Evolutionary conservation across 1,284 basidiomycete genomes (phyloP), one percentile per base, ranked within the genome.

Genomic region (Apiotrichum siamense): DNA sequence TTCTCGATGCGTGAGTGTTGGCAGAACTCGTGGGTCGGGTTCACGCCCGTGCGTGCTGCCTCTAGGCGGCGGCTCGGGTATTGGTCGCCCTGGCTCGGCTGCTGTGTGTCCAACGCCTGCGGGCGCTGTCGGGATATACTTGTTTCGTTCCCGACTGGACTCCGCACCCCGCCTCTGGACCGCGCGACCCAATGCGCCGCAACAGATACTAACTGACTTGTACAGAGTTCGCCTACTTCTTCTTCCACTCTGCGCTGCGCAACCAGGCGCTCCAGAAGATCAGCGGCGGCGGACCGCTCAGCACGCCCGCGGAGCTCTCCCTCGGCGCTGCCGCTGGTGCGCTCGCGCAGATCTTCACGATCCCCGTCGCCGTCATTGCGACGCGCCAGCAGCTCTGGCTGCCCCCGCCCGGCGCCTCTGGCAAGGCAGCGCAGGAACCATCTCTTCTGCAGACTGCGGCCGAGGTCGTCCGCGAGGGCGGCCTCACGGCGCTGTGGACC

Each of bases 171-270:
- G n/a, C n/a, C n/a, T n/a, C n/a, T n/a, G n/a, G n/a, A n/a, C n/a
- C n/a, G n/a, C n/a, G n/a, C n/a, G 29, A 31, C 29, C 9, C 15
- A 15, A 31, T 15, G 29, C 29, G 41, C 24, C 17, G 23, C 10
- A 4, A n/a, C n/a, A n/a, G n/a, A n/a, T n/a, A 37, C 29, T 32
- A 12, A 44, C 46, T 44, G 23, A 44, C 35, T n/a, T 6, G n/a
- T 31, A 23, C 52, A 96, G 94, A 96, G 81, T 97, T 94, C 68
- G 93, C 96, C 20, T 99, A 98, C 78, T 99, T 98, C 79, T 97
- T 97, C 81, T 97, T 96, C 79, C 97, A 97, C 75, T 88, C 91
- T 24, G 80, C 90, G 69, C 87, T 97, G 25, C 82, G 89, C 25
- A 66, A 63, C 69, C 85, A 60, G 25, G 62, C 62, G 32, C 49